phyloP scores from a whole-genome alignment of 169 alveolate genomes.

The Plasmodium blacklocki region DNA sequence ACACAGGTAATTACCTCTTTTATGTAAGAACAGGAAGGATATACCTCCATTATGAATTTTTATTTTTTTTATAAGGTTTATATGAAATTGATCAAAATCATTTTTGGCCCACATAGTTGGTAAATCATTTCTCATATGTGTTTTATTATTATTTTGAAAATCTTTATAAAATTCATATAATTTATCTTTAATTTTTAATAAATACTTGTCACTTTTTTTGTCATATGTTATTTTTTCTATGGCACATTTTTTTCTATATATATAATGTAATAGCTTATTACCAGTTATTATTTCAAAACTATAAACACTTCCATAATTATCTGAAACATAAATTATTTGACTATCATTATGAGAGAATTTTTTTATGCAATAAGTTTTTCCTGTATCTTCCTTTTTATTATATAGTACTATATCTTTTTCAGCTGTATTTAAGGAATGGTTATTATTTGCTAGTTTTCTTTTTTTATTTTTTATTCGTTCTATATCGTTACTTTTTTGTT shows the following conservation, averaged over 20 bases:
- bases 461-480: conserved; percentile 5
- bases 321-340: conserved; percentile 78
- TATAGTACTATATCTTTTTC: conserved; percentile 43
- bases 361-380: conserved; percentile 41
- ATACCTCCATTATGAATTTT: conserved; percentile 75
- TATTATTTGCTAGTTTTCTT: background rate
- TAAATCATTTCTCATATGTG: conserved; percentile 61
- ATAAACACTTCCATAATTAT: conserved; percentile 82
- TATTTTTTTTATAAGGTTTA: conserved; percentile 14
- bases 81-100: conserved; percentile 38
- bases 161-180: conserved; percentile 59
- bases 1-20: conserved; percentile 77
- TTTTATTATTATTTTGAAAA: conserved; percentile 46
- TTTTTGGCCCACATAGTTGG: conserved; percentile 68
- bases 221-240: conserved; percentile 25
- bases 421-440: conserved; percentile 2
- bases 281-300: conserved; percentile 81
- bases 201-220: conserved; percentile 11
- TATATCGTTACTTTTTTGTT: background rate
- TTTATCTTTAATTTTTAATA: conserved; percentile 66
- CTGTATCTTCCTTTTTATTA: conserved; percentile 3
- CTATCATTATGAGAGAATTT: conserved; percentile 52
- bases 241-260: conserved; percentile 58
- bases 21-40: conserved; percentile 76
- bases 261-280: conserved; percentile 33